Evolutionary conservation across 2,329 filamentous ascomycete genomes (phyloP).

Genomic region (Fusarium sp.): DNA sequence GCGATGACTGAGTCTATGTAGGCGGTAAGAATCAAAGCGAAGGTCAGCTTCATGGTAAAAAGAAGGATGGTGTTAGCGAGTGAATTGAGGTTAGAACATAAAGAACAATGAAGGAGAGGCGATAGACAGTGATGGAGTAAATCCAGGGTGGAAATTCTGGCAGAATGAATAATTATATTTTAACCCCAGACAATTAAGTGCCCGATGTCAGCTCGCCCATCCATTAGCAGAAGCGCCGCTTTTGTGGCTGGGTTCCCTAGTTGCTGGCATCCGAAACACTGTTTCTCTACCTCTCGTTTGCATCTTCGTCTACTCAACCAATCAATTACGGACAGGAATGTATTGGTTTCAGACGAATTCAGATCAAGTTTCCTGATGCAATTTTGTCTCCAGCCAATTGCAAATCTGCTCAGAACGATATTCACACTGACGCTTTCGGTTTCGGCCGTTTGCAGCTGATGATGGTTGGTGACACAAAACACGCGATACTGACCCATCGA

Average conservation of each 20-base stretch:
- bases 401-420: too few species aligned
- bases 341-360: accelerated
- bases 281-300: neutral
- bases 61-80: neutral
- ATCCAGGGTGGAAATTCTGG: too few species aligned
- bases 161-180: neutral
- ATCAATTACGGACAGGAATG: neutral
- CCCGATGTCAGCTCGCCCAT: accelerated
- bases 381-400: neutral
- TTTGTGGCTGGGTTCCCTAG: neutral
- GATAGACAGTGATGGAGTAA: neutral
- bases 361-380: neutral
- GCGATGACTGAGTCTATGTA: neutral
- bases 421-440: too few species aligned
- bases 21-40: neutral
- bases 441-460: neutral
- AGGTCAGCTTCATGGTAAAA: neutral
- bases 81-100: neutral
- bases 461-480: neutral
- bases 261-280: neutral
- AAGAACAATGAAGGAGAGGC: neutral
- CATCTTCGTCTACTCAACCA: neutral
- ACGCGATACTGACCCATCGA: too few species aligned
- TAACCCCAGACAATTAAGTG: accelerated
- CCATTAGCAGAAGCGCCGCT: accelerated